phyloP scores from a whole-genome alignment of 805 yeast species.

The Grigorovia jiainica region DNA sequence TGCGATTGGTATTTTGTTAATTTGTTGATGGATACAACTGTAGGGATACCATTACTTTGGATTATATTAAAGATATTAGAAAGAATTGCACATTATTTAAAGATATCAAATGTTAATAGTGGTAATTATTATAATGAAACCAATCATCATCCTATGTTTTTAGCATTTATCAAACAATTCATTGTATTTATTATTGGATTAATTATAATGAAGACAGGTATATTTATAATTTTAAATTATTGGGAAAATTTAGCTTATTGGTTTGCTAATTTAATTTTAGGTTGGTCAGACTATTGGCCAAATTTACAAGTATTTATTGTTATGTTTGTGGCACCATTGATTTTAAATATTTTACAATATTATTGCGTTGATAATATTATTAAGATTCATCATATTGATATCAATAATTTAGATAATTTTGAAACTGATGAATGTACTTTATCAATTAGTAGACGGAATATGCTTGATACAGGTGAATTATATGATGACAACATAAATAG shows the following conservation, averaged over 20 bases:
- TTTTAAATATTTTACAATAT: conserved; percentile 67
- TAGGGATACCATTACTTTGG: conserved; percentile 83
- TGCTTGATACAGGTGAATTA: neutral
- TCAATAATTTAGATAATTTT: conserved; percentile 23
- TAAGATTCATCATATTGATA: conserved; percentile 36
- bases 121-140: conserved; percentile 31
- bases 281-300: conserved; percentile 79
- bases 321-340: conserved; percentile 69
- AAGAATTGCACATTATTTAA: conserved; percentile 25
- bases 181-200: conserved; percentile 56
- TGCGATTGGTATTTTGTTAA: conserved; percentile 94
- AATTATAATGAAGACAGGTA: conserved; percentile 50
- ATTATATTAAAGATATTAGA: conserved; percentile 43
- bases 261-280: conserved; percentile 63
- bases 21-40: conserved; percentile 81
- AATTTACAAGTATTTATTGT: conserved; percentile 79
- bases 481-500: neutral
- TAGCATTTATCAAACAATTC: conserved; percentile 65
- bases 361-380: conserved; percentile 66
- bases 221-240: conserved; percentile 48
- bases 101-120: conserved; percentile 36
- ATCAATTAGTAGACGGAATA: neutral
- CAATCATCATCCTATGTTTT: conserved; percentile 44
- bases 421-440: conserved; percentile 14
- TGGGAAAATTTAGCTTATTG: conserved; percentile 64